Evolutionary conservation across 2,329 filamentous ascomycete species (phyloP), one percentile per base, ranked within the genome.

Genomic region (Cladosporium sp.): DNA sequence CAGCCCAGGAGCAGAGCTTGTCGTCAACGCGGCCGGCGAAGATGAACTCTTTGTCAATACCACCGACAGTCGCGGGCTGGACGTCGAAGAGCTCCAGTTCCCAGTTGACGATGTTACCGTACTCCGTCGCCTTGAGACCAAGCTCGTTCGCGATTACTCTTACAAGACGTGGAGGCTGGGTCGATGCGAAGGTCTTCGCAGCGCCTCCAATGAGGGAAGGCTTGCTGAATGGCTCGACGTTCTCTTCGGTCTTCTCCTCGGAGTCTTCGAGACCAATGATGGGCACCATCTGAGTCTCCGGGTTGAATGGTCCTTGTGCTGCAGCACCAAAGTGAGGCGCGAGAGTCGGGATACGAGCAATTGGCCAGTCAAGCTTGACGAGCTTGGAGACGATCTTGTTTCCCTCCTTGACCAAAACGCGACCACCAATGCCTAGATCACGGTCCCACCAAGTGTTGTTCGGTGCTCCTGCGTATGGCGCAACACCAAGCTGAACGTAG

Each of bases 371-470:
- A 52, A 97, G 80, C 78, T 96, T 96, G 62, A 97, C 92, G 47
- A 97, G 81, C 77, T 87, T 90, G 30, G 84, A 86, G 20, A 83
- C 80, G 37, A 95, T 90, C 81, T 93, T 95, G 65, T 88, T 88
- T 2, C 84, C 76, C 66, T 96, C 87, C 63, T 87, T 89, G 47
- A 97, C 87, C 51, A 97, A 80, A 3, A 97, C 93, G 45, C 92
- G 83, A 39, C 94, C 94, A 64, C 92, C 94, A 67, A 97, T 89
- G 64, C 89, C 88, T 54, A 99, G 82, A 73, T 99, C 94, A 38
- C 94, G 85, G 74, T 97, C 94, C 93, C 92, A 97, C 94, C 94
- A 97, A 1, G 94, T 97, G 63, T 82, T 80, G 71, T 92, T 94
- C 62, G 97, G 77, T 1, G 81, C 92, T 52, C 94, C 93, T 9